A percentile compares a stretch with the other conserved stretches of the same genome.
phyloP scores from a whole-genome alignment of 805 yeast species.

The Cyberlindnera suaveolens region DNA sequence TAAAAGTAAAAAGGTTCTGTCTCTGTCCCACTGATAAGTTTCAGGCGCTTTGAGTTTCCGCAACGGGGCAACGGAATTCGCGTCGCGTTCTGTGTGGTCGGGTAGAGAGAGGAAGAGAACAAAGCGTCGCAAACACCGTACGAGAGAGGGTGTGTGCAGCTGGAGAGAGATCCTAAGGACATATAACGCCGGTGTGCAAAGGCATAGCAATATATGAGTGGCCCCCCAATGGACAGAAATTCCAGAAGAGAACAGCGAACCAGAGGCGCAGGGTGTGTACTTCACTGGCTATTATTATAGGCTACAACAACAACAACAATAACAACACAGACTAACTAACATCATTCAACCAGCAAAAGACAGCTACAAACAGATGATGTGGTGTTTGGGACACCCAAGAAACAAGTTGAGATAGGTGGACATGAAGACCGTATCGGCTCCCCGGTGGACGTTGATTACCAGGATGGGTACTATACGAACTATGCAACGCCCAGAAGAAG shows the following conservation, averaged over 20 bases:
- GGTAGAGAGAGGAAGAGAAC: neutral
- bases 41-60: conserved; percentile 8
- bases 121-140: conserved; percentile 10
- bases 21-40: no score
- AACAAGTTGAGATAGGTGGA: neutral
- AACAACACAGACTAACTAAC: neutral
- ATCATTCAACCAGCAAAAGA: neutral
- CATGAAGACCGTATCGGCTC: no score
- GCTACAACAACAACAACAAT: conserved; percentile 6
- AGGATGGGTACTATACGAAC: no score
- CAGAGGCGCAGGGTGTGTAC: conserved; percentile 15
- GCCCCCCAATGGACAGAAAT: conserved; percentile 13
- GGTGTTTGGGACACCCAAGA: conserved; percentile 9
- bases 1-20: no score
- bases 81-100: neutral
- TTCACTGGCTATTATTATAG: conserved; percentile 3
- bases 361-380: conserved; percentile 5
- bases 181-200: neutral
- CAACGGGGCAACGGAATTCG: conserved; percentile 1
- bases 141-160: conserved; percentile 9
- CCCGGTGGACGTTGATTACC: no score
- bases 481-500: no score
- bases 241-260: conserved; percentile 9
- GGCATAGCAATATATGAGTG: no score
- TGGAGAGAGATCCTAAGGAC: neutral